Evolutionary conservation across 441 rosid genomes (phyloP), one percentile per base, ranked within the genome.

Genomic region (Croton laevigatus): DNA sequence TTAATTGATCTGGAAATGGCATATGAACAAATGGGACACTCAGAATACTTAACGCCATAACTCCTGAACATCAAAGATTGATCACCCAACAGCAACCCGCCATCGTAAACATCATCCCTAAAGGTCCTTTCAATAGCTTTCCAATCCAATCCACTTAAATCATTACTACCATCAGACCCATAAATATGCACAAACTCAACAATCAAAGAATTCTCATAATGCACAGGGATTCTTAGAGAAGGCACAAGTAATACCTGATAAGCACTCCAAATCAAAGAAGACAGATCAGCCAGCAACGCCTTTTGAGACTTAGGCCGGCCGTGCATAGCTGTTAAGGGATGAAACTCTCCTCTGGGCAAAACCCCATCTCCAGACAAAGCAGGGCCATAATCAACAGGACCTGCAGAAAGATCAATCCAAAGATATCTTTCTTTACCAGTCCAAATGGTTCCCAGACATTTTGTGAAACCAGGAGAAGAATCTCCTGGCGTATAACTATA

Each of bases 361-460:
- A 90, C 90, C 49, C 97, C 98, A 59, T 94, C 98, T 19, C 98
- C 98, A 10, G 98, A 94, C 46, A 94, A 76, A 6, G 85, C 89
- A 36, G 98, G 98, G 11, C 98, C 98, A 12, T 94, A 91, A 71
- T 94, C 98, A 17, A 94, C 94, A 3, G 97, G 98, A 23, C 97
- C 98, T 0, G 98, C 97, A 0, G 85, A 83, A 38, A 94, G 86
- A 83, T 91, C 98, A 73, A 91, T 83, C 97, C 97, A 94, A 52
- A 90, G 63, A 42, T 94, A 94, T 66, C 98, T 81, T 53, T 91
- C 97, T 58, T 81, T 86, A 3, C 97, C 97, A 1, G 97, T 88
- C 98, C 98, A 94, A 44, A 89, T 75, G 38, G 84, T 89, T 14
- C 98, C 97, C 49, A 87, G 65, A 57, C 97, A 94, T 65, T 91